Evolutionary conservation across 805 yeast species (phyloP), one percentile per base, ranked within the genome.

Genomic region (Blastobotrys chiropterorum): DNA sequence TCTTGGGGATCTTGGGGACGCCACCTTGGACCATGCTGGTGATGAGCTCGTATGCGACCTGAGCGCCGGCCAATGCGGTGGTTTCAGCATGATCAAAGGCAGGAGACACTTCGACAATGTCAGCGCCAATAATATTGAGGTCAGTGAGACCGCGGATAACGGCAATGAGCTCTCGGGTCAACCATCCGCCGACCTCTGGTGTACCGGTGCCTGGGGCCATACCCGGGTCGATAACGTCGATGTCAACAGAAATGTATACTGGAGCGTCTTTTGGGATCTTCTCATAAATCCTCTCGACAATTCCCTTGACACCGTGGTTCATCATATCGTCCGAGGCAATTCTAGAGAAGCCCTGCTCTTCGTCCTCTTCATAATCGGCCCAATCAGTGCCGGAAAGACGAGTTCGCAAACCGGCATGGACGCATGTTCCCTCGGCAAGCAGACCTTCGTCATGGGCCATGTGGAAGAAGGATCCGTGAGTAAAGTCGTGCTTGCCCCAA

Each of bases 391-490:
- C 90, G 0, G 83, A 75, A 31, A 87, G 69, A 63, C 89, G 78
- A 1, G 95, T 85, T 59, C 95, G 76, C 46, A 86, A 68, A 0
- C 95, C 95, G 20, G 86, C 85, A 62, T 87, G 95, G 43, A 85
- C 73, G 61, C 86, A 85, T 47, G 77, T 67, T n/a, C n/a, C n/a
- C 47, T 72, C 71, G 31, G 80, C 70, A 31, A 85, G 66, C 49
- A 85, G 70, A 0, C 86, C 90, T 63, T 87, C 95, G 53, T 83
- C 73, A 15, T 67, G 60, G 4, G 92, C 92, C 75, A 83, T 77
- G 94, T 94, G 86, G 39, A 87, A 73, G 90, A 87, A 85, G 4
- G 94, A 82, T 3, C 95, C 95, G 62, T 87, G 95, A 42, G 86
- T 87, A 66, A 84, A 77, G 47, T 82, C 80, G 61, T 74, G 78